Percentiles rank a stretch among this genome's conserved stretches.
Evolutionary conservation across 1,284 basidiomycete species (phyloP).

Genomic region (Ustilago loliicola): DNA sequence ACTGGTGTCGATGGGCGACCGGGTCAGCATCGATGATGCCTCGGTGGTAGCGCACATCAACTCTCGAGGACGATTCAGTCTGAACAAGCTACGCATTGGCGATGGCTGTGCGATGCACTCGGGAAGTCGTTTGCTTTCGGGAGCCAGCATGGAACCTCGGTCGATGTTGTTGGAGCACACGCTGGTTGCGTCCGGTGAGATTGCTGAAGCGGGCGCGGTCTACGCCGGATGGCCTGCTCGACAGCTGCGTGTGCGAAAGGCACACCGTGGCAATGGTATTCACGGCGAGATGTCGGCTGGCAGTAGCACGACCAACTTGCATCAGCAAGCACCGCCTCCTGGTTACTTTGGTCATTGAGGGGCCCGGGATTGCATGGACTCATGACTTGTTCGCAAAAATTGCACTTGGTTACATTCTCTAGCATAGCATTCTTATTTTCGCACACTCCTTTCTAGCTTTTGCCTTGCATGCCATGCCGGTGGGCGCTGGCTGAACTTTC

Average conservation of each 20-base stretch:
- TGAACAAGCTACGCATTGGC: slow-evolving; percentile 69
- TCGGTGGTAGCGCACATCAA: slow-evolving; percentile 71
- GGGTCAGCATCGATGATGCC: slow-evolving; percentile 67
- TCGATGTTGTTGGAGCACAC: slow-evolving; percentile 70
- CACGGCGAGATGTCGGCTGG: slow-evolving; percentile 47
- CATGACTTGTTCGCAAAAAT: background rate
- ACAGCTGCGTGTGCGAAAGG: slow-evolving; percentile 57
- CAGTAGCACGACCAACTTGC: slow-evolving; percentile 49
- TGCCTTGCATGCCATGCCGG: background rate
- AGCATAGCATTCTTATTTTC: slow-evolving; percentile 7
- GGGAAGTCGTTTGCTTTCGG: slow-evolving; percentile 67
- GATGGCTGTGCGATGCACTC: slow-evolving; percentile 68
- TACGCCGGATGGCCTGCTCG: slow-evolving; percentile 70
- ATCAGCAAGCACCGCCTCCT: slow-evolving; percentile 43
- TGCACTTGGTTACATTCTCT: background rate
- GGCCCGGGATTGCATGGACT: too few relatives aligned
- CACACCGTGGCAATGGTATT: slow-evolving; percentile 33
- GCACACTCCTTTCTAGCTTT: background rate
- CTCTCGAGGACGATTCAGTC: slow-evolving; percentile 68
- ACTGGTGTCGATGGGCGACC: slow-evolving; percentile 68
- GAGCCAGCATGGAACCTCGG: slow-evolving; percentile 68
- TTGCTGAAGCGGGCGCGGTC: slow-evolving; percentile 68
- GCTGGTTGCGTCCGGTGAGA: slow-evolving; percentile 69
- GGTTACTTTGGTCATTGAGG: slow-evolving; percentile 48
- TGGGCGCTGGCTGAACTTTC: background rate